phyloP scores from a whole-genome alignment of 371 early-diverging fungal genomes.

The Choanephora cucurbitarum region DNA sequence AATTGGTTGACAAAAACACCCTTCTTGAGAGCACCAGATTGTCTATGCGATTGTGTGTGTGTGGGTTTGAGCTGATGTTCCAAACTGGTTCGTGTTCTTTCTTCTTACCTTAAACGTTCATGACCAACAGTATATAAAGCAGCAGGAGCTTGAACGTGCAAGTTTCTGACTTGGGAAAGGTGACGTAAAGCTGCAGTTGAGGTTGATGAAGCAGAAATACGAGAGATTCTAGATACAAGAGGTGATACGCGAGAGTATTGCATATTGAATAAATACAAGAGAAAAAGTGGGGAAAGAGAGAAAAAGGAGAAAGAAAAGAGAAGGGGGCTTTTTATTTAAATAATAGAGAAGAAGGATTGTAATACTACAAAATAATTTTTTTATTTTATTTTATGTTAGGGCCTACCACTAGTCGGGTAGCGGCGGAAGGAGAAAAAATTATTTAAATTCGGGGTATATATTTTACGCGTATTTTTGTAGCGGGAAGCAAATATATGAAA shows the following conservation, averaged over 20 bases:
- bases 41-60: conserved; percentile 14
- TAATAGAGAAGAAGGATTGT: not conserved
- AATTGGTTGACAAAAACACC: conserved; percentile 32
- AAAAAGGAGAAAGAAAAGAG: conserved; percentile 5
- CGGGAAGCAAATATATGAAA: not conserved
- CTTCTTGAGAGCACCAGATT: conserved; percentile 15
- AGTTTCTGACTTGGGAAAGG: conserved; percentile 40
- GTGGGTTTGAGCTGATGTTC: not conserved
- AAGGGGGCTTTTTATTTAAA: conserved; percentile 2
- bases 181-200: conserved; percentile 21
- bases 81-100: not conserved
- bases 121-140: conserved; percentile 37
- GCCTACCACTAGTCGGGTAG: conserved; percentile 8
- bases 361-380: no score
- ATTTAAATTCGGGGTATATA: conserved; percentile 14
- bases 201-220: conserved; percentile 15
- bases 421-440: conserved; percentile 16
- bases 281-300: conserved; percentile 1
- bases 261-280: conserved; percentile 16
- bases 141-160: conserved; percentile 46
- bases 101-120: conserved; percentile 37
- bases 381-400: no score
- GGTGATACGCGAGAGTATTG: conserved; percentile 36
- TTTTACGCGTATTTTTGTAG: conserved; percentile 3
- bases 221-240: conserved; percentile 19